Conservation (phyloP, 169 alveolate species). For the Plasmodium fragile region DNA sequence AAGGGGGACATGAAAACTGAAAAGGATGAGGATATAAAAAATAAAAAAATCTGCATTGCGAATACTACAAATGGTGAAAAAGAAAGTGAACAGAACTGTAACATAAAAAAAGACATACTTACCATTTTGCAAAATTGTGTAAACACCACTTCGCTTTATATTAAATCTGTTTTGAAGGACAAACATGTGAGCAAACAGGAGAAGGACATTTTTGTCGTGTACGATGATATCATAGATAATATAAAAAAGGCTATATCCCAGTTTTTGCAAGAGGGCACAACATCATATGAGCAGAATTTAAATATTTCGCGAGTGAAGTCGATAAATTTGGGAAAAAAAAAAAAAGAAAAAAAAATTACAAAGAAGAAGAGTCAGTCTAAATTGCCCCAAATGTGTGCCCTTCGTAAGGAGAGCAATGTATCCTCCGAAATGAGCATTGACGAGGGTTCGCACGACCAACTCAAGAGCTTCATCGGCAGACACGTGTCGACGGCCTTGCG, state of each 20-base stretch:
- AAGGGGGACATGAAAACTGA: constrained; percentile 6
- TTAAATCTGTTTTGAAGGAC: constrained; percentile 46
- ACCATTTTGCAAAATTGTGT: constrained; percentile 63
- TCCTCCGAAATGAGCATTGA: not conserved
- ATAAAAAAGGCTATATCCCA: constrained; percentile 51
- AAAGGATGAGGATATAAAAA: not conserved
- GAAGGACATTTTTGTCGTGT: constrained; percentile 37
- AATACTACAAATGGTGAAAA: not conserved
- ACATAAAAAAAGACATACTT: constrained; percentile 24
- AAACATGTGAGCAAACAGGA: constrained; percentile 14
- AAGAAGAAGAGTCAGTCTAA: not conserved
- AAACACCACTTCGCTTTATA: constrained; percentile 53
- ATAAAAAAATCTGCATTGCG: not conserved
- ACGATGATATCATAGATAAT: constrained; percentile 44
- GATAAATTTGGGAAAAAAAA: not conserved
- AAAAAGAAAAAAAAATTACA: constrained; percentile 4
- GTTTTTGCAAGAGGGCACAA: constrained; percentile 3
- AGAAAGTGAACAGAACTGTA: not conserved
- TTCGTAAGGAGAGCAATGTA: not conserved
- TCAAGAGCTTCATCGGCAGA: constrained; percentile 20
- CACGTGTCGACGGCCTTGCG: constrained; percentile 56
- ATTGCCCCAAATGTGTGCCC: not conserved
- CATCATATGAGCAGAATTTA: not conserved
- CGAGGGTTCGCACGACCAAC: not conserved
- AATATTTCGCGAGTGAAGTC: not conserved